Evolutionary conservation across 805 yeast genomes (phyloP), one percentile per base, ranked within the genome.

Genomic region (Kuraishia hungarica): DNA sequence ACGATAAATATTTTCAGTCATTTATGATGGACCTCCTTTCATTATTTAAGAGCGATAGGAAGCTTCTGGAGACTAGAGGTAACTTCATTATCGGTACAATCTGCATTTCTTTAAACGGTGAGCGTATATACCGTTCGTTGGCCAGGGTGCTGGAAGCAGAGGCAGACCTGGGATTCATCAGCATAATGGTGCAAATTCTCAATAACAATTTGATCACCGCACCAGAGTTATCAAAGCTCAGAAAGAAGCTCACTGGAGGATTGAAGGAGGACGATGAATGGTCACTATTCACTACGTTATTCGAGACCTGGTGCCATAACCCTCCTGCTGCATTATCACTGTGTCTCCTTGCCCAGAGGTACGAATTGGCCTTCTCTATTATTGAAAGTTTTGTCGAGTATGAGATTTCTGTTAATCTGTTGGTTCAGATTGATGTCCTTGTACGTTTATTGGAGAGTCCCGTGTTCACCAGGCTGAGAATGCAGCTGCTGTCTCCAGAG

Each of bases 391-490:
- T 92, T 60, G 92, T 89, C 1, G 89, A 89, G 56, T 82, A 82
- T 70, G 97, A 94, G 61, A 82, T 90, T 15, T 83, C 87, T 0
- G 84, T 91, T 47, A 86, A 83, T 57, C 78, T 89, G 46, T 76
- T 94, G 53, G 84, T 94, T 0, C 98, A 94, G 64, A 75, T 94
- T 53, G 99, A 94, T 71, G 80, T 91, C 28, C 73, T 94, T 48
- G 96, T 94, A 7, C 98, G 94, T 67, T 72, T 93, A 28, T 73
- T 94, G 17, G 99, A 94, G 68, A 86, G 96, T 1, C 98, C 97
- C 1, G 92, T 91, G 1, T 92, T 94, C 68, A 86, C 96, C 20
- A 84, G 87, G 62, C 76, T 92, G 59, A 79, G 99, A 56, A 73
- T 94, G 54, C 97, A 93, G 68, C 73, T 94, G n/a, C 72, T 94